These are phyloP conservation scores for Candida sp. DNA, from an alignment of 1,139 yeast species.

Conservation along the genomic window DNA sequence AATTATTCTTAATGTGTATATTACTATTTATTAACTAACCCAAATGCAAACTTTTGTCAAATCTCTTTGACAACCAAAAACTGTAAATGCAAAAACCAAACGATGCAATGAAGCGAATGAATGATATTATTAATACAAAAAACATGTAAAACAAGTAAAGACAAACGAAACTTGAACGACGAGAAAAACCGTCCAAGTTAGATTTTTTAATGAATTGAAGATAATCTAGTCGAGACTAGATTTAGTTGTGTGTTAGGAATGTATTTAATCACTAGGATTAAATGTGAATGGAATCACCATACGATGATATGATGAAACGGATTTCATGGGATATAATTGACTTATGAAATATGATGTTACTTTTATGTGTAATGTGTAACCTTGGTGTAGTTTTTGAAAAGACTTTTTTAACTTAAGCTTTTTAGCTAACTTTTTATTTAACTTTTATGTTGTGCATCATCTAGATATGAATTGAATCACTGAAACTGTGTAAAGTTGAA, in stretches of 20 bases:
- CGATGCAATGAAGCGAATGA: conserved; percentile 1
- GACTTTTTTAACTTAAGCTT: conserved; percentile 8
- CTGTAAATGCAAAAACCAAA: conserved; percentile 1
- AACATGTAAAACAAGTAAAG: background rate
- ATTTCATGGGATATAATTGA: background rate
- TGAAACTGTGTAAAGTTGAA: conserved; percentile 28
- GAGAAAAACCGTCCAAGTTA: too few species aligned
- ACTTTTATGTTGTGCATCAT: too few species aligned
- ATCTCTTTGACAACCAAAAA: background rate
- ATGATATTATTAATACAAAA: background rate
- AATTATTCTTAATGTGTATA: background rate
- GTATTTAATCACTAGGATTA: background rate
- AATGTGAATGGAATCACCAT: background rate
- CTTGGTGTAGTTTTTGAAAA: background rate
- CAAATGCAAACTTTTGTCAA: background rate
- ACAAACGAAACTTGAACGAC: background rate
- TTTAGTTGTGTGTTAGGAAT: background rate
- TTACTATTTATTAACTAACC: background rate
- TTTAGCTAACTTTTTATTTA: too few species aligned
- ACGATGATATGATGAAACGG: background rate
- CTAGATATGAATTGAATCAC: conserved; percentile 29
- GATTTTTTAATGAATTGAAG: too few species aligned
- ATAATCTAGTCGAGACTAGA: too few species aligned
- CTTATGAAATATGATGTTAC: background rate
- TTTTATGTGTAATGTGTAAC: background rate